phyloP scores from a whole-genome alignment of 805 yeast genomes.

The Saccharomyces paradoxus region DNA sequence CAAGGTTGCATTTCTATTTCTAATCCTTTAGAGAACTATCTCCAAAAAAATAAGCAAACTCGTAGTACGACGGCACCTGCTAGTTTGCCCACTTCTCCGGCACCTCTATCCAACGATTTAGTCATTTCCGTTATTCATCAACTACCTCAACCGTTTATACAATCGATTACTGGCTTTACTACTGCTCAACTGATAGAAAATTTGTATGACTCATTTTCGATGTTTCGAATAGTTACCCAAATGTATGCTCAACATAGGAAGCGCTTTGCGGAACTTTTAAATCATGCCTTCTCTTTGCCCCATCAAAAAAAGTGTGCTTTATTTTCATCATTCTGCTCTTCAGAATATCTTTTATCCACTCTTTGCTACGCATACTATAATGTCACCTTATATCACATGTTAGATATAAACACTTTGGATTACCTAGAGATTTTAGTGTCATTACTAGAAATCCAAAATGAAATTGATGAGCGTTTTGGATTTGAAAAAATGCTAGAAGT shows the following conservation, averaged over 20 bases:
- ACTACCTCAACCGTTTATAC: slow-evolving; percentile 10
- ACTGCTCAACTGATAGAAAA: slow-evolving; percentile 3
- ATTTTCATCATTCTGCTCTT: slow-evolving; percentile 3
- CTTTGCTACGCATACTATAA: background rate
- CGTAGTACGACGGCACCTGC: slow-evolving; percentile 4
- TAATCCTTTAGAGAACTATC: slow-evolving; percentile 10
- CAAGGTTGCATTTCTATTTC: slow-evolving; percentile 13
- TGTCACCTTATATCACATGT: background rate
- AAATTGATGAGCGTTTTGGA: background rate
- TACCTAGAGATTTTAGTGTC: background rate
- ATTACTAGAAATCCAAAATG: background rate
- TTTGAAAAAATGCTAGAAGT: slow-evolving; percentile 9
- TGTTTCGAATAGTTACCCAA: slow-evolving; percentile 3
- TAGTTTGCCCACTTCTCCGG: background rate
- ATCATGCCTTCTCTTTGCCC: background rate
- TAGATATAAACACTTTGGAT: background rate
- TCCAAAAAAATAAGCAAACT: slow-evolving; percentile 15
- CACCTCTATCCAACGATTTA: slow-evolving; percentile 3
- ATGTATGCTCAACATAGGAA: background rate
- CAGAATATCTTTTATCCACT: background rate
- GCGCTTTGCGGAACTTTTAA: background rate
- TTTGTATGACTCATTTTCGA: slow-evolving; percentile 9
- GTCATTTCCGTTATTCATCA: slow-evolving; percentile 5
- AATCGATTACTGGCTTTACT: slow-evolving; percentile 6
- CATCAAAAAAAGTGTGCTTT: background rate